Conservation (phyloP, 768 basidiomycete species). For the Mycena albidolilacea region DNA sequence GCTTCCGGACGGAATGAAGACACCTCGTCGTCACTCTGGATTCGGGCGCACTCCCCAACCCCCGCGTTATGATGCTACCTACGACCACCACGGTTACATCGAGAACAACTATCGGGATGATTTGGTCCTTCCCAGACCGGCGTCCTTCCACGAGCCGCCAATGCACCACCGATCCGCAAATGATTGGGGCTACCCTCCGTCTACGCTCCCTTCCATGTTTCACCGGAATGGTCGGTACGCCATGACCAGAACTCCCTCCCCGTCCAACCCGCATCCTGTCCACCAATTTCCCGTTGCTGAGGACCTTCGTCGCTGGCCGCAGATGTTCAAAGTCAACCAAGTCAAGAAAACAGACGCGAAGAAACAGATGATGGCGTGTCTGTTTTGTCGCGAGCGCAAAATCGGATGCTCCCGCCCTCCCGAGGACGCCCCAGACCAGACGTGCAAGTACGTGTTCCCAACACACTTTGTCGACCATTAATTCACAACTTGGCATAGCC, state of each 20-base stretch:
- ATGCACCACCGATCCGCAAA: neutral
- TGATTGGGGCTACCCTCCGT: conserved; percentile 7
- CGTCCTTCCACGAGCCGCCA: conserved; percentile 4
- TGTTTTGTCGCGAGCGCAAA: conserved; percentile 33
- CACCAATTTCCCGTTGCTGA: conserved; percentile 13
- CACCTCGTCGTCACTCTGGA: conserved; percentile 7
- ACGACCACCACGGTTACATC: neutral
- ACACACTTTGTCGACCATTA: neutral
- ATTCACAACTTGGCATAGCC: conserved; percentile 8
- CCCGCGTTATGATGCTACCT: neutral
- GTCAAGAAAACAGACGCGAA: conserved; percentile 18
- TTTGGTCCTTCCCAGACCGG: neutral
- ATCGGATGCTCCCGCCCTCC: conserved; percentile 29
- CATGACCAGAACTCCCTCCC: conserved; percentile 4
- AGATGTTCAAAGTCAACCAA: conserved; percentile 31
- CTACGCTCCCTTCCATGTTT: conserved; percentile 15
- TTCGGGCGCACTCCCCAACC: neutral
- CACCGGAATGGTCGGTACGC: conserved; percentile 2
- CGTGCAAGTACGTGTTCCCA: conserved; percentile 29
- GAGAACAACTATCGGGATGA: conserved; percentile 1
- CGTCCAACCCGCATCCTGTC: neutral
- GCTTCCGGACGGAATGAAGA: conserved; percentile 17
- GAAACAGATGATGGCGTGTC: conserved; percentile 33
- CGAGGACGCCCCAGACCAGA: conserved; percentile 26
- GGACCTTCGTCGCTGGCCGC: conserved; percentile 26